Evolutionary conservation across 31 red algal species (phyloP).

Genomic region (Odonthalia washingtoniensis): DNA sequence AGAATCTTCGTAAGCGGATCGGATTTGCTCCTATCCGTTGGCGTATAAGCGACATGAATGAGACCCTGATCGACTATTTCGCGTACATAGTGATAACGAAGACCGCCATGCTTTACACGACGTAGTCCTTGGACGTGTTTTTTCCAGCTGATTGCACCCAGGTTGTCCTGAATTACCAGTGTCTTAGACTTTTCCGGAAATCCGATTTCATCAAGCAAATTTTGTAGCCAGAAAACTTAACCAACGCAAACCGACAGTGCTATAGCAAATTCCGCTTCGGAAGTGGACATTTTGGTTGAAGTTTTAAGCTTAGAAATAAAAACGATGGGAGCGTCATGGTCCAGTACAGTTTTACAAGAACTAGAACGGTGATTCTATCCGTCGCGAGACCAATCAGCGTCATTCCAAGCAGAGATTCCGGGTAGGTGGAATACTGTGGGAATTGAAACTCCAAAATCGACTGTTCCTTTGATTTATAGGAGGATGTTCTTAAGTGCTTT

Average conservation of each 20-base stretch:
- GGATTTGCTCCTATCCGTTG: neutral
- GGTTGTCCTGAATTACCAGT: conserved; percentile 32
- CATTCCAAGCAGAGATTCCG: conserved; percentile 3
- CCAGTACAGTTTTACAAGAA: neutral
- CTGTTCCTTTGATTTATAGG: conserved; percentile 31
- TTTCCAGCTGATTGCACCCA: conserved; percentile 23
- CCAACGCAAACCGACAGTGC: conserved; percentile 24
- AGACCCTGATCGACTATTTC: neutral
- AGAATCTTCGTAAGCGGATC: neutral
- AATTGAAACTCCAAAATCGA: neutral
- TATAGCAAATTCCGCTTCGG: conserved; percentile 43
- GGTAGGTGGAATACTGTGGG: neutral
- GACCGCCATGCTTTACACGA: conserved; percentile 19
- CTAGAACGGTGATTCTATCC: conserved; percentile 3
- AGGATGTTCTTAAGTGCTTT: conserved; percentile 36
- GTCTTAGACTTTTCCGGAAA: neutral
- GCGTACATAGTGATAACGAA: conserved; percentile 4
- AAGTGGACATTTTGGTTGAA: conserved; percentile 14
- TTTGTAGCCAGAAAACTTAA: conserved; percentile 14
- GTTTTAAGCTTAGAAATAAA: conserved; percentile 29
- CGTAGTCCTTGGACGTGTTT: conserved; percentile 12
- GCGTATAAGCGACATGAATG: neutral
- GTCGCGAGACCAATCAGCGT: conserved; percentile 45
- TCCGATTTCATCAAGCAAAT: neutral
- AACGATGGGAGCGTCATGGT: neutral